Evolutionary conservation across 2,329 filamentous ascomycete genomes (phyloP), one percentile per base, ranked within the genome.

Genomic region (Neofusicoccum parvum): DNA sequence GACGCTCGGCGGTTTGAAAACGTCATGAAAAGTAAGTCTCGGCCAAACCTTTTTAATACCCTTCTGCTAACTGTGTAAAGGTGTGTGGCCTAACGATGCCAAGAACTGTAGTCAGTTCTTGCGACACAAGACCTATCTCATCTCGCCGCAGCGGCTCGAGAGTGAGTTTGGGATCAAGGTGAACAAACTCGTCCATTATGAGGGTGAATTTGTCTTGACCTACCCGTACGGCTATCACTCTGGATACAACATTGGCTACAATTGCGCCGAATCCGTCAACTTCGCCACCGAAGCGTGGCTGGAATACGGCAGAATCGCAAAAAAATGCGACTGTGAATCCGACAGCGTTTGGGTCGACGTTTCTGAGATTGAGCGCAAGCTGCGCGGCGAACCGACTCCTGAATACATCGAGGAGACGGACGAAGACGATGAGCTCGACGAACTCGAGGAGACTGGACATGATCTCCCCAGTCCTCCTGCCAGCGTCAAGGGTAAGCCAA

Each of bases 331-430:
- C 74, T 99, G 95, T 75, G 94, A 97, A 69, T 89, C 96, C 67
- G 95, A 99, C 81, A 98, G 94, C 73, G 95, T 99, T 3, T 99
- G 96, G 94, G 93, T 99, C 62, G 94, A 99, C 74, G 93, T 98
- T 3, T 89, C 92, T 66, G 95, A 97, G 72, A 96, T 99, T 65
- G 93, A 99, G 79, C 92, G 95, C 67, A 97, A 96, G 76, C 80
- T 98, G 53, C 88, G 94, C 60, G 95, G 95, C 49, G 94, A 98
- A 75, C 83, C 86, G 3, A 90, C 88, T 3, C 90, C 92, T 66
- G 92, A 92, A 5, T 92, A 93, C 70, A 92, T 91, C 71, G 91
- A 94, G 74, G 90, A 92, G 70, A 91, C 89, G 0, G 90, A 92
- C 43, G 88, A 91, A 12, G 87, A 91, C 20, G 85, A 85, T 27